Percentiles rank a stretch among this genome's conserved stretches.
Evolutionary conservation across 2,329 filamentous ascomycete species (phyloP).

Genomic region (Calonectria crousiana): DNA sequence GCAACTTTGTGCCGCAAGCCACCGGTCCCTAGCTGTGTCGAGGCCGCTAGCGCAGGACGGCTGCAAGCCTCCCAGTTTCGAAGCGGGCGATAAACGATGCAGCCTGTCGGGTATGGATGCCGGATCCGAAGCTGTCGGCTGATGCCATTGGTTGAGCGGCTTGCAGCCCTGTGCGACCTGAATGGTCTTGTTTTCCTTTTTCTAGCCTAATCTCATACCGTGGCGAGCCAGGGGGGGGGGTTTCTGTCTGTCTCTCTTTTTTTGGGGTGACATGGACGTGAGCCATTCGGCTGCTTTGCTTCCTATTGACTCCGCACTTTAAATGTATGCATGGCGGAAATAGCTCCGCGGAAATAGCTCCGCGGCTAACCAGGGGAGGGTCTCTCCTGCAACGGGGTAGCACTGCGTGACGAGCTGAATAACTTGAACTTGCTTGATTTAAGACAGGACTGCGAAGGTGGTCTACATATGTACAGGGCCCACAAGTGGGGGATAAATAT

Average conservation of each 20-base stretch:
- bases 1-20: constrained; percentile 17
- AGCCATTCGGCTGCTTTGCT: neutral
- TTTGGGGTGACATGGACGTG: neutral
- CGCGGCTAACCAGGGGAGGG: neutral
- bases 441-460: neutral
- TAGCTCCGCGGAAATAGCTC: constrained; percentile 10
- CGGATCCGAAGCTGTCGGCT: neutral
- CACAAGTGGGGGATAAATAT: neutral
- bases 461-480: neutral
- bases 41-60: constrained; percentile 5
- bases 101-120: constrained; percentile 8
- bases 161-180: constrained; percentile 23
- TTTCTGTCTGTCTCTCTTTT: neutral
- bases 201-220: neutral
- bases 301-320: neutral
- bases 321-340: neutral
- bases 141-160: neutral
- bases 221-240: neutral
- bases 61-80: constrained; percentile 2
- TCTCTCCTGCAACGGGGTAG: neutral
- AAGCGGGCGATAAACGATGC: constrained; percentile 3
- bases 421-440: neutral
- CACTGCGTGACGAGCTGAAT: constrained; percentile 2
- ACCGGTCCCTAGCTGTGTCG: neutral
- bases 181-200: neutral